These are phyloP conservation scores for Isatis tinctoria DNA, from an alignment of 345 rosid genomes.

Conservation along the genomic window DNA sequence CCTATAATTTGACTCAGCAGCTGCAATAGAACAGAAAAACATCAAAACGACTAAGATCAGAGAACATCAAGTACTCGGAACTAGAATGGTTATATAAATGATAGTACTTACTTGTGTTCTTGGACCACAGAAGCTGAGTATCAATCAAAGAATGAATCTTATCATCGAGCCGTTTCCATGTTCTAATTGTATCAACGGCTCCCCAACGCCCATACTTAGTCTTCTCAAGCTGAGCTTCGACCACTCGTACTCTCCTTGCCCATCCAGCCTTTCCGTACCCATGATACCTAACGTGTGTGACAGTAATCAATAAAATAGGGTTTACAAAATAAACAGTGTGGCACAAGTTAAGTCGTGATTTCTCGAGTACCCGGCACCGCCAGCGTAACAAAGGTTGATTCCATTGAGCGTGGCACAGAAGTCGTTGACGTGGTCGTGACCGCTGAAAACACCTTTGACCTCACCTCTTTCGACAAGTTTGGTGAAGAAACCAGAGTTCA, in stretches of 20 bases:
- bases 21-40: conserved; percentile 4
- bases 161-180: conserved; percentile 97
- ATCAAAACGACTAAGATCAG: background rate
- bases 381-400: conserved; percentile 86
- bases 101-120: conserved; percentile 37
- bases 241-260: conserved; percentile 79
- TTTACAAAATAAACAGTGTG: background rate
- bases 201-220: conserved; percentile 59
- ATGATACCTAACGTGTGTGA: conserved; percentile 57
- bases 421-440: conserved; percentile 89
- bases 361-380: conserved; percentile 46
- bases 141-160: conserved; percentile 51
- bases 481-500: conserved; percentile 88
- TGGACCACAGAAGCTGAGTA: conserved; percentile 74
- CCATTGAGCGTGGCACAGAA: conserved; percentile 67
- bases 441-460: conserved; percentile 79
- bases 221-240: conserved; percentile 67
- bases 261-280: conserved; percentile 93
- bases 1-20: background rate
- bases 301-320: background rate
- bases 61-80: background rate
- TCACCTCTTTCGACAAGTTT: conserved; percentile 77
- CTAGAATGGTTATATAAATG: background rate
- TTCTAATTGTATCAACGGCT: conserved; percentile 63
- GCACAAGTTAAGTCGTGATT: background rate